Base-by-base conservation (phyloP, 495 filamentous ascomycete genomes). In the Trichoderma gamsii region DNA sequence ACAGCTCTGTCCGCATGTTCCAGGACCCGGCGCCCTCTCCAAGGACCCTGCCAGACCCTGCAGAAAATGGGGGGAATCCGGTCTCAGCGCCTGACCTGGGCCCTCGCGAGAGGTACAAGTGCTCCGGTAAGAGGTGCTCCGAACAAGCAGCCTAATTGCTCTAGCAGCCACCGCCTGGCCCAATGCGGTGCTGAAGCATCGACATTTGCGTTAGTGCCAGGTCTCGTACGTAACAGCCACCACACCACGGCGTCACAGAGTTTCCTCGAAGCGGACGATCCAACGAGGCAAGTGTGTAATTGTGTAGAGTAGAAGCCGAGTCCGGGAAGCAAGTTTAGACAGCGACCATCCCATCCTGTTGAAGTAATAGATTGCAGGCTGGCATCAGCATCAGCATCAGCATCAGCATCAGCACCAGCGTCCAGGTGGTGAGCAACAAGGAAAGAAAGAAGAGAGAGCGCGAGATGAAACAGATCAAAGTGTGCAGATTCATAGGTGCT, bases 171-270 rank as follows among this genome's bases (percentile, higher is more conserved):
- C 44, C 44, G 44, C n/a, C 44, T n/a, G 15, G 44, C 44, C 44
- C 44, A 49, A n/a, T 49, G 44, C 44, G 44, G 35, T 38, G 35
- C 35, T 38, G 35, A 38, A 9, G 35, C 5, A 16, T 49, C 44
- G 44, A 15, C n/a, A 16, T 49, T 49, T 15, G 44, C 44, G 44
- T 49, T 49, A 49, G 44, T n/a, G 44, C 44, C n/a, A 16, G 44
- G 13, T 16, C 44, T 49, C 35, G 44, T 56, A 56, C 51, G 51
- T 56, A 56, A 56, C 12, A 56, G 51, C 51, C 51, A 56, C 51
- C 51, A 56, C 51, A 56, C 51, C n/a, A 56, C 51, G 51, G 18
- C 51, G 51, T 56, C 51, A 56, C 51, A n/a, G n/a, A 25, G 18
- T 56, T 23, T 23, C 51, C 51, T 7, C 1, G 15, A 56, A 56